Conservation (phyloP, 1,139 yeast genomes). For the Nakaseomyces bracarensis region DNA sequence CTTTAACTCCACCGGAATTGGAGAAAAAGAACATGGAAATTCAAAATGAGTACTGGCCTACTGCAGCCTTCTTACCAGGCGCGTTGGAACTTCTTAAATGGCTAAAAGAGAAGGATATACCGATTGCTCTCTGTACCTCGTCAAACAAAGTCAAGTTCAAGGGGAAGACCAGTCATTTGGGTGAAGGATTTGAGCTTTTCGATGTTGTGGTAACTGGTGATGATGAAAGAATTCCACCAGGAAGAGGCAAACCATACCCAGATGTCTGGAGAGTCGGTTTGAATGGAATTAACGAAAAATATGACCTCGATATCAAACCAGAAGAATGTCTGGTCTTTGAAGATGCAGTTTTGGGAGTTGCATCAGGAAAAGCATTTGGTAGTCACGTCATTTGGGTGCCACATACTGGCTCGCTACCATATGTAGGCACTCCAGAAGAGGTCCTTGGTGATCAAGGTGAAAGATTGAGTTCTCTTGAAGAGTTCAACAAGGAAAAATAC, state of each 20-base stretch:
- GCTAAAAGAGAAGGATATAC: slow-evolving; percentile 45
- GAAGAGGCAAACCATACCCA: slow-evolving; percentile 88
- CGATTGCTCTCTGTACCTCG: slow-evolving; percentile 90
- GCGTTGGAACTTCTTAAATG: slow-evolving; percentile 58
- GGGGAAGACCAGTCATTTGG: slow-evolving; percentile 62
- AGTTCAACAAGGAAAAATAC: slow-evolving; percentile 49
- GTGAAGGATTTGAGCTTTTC: slow-evolving; percentile 54
- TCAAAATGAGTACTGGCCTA: slow-evolving; percentile 58
- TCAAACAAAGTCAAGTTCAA: slow-evolving; percentile 53
- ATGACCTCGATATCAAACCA: slow-evolving; percentile 46
- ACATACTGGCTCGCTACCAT: slow-evolving; percentile 56
- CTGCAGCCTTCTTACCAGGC: slow-evolving; percentile 69
- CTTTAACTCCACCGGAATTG: slow-evolving; percentile 57
- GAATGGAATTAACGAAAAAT: slow-evolving; percentile 49
- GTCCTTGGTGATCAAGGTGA: slow-evolving; percentile 48
- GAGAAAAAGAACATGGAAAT: slow-evolving; percentile 42
- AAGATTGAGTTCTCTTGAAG: slow-evolving; percentile 43
- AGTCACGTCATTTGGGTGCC: slow-evolving; percentile 90
- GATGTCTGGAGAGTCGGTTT: slow-evolving; percentile 86
- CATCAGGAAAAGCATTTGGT: slow-evolving; percentile 78
- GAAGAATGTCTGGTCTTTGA: slow-evolving; percentile 85
- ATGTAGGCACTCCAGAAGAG: slow-evolving; percentile 43
- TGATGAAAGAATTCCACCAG: slow-evolving; percentile 69
- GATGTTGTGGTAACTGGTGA: slow-evolving; percentile 79
- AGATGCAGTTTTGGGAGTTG: slow-evolving; percentile 87